Conservation (phyloP, 2,329 filamentous ascomycete species). For the Botrytis fragariae region DNA sequence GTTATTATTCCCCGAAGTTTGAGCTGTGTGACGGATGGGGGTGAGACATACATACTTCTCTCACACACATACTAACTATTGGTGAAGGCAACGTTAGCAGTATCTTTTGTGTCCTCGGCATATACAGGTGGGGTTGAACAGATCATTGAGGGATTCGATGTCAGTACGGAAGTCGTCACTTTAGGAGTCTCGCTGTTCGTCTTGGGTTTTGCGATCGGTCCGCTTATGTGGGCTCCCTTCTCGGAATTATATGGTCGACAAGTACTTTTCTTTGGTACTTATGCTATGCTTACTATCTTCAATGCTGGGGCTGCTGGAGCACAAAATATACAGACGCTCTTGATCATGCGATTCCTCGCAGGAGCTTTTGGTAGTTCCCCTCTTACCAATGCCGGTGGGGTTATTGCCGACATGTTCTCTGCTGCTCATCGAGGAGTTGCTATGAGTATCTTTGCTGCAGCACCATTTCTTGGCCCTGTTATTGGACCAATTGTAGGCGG, state of each 20-base stretch:
- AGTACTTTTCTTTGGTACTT: conserved; percentile 56
- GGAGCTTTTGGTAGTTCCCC: conserved; percentile 61
- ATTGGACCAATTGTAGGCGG: conserved; percentile 65
- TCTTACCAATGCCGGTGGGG: conserved; percentile 60
- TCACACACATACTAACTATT: conserved; percentile 42
- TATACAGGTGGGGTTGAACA: conserved; percentile 42
- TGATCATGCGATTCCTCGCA: conserved; percentile 67
- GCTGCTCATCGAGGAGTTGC: conserved; percentile 53
- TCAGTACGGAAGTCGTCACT: conserved; percentile 41
- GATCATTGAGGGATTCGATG: conserved; percentile 39
- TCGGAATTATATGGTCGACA: conserved; percentile 58
- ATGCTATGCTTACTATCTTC: conserved; percentile 58
- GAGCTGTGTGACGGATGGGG: background rate
- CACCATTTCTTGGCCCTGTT: conserved; percentile 65
- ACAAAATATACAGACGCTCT: conserved; percentile 56
- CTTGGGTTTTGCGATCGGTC: conserved; percentile 45
- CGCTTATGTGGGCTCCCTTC: conserved; percentile 42
- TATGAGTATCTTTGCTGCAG: conserved; percentile 60
- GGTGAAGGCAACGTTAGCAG: conserved; percentile 50
- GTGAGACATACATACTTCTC: background rate
- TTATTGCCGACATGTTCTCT: conserved; percentile 59
- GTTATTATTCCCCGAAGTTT: conserved; percentile 7
- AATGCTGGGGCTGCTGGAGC: conserved; percentile 58
- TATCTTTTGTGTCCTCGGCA: conserved; percentile 43
- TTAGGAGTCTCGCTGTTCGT: conserved; percentile 47